Evolutionary conservation across 352 stramenopile species (phyloP), one percentile per base, ranked within the genome.

Genomic region (Thalassiosira mediterranea): DNA sequence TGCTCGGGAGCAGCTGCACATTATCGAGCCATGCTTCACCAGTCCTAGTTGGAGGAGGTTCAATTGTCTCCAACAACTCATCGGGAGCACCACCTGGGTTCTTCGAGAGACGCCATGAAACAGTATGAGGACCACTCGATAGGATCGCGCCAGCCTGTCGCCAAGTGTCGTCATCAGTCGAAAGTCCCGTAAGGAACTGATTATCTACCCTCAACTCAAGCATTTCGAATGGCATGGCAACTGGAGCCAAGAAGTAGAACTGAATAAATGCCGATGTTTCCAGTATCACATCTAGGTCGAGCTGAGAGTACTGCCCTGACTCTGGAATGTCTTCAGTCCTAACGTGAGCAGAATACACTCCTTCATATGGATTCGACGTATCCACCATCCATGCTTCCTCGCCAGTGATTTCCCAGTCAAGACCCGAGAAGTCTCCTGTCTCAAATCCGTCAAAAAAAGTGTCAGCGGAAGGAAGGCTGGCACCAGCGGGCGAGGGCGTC

Each of bases 1-100:
- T 77, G 3, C 53, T 17, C 19, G 60, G 52, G 7, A 83, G 11
- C 11, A 83, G 42, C n/a, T 60, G n/a, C 3, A 83, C 42, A 62
- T 83, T 75, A 52, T 83, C 73, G 17, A 83, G 15, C 73, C 73
- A 83, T 29, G 61, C 73, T 42, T 83, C 73, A 5, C 66, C 73
- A 56, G 70, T 32, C 34, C 65, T 21, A 19, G 34, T 72, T 19
- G 44, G n/a, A 37, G 73, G 61, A 15, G 31, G 10, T 17, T 44
- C 31, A 19, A 74, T 37, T 44, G 40, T 40, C 13, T 23, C 46
- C n/a, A 83, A 15, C 5, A 77, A 13, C 44, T 77, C 66, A 5
- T 76, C 60, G 5, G 73, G 73, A n/a, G 42, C 66, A 7, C 60
- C 53, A 37, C 31, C 54, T 2, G 73, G 73, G 47, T 83, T 83